phyloP scores from a whole-genome alignment of 495 filamentous ascomycete species.

The Annulohypoxylon bovei region DNA sequence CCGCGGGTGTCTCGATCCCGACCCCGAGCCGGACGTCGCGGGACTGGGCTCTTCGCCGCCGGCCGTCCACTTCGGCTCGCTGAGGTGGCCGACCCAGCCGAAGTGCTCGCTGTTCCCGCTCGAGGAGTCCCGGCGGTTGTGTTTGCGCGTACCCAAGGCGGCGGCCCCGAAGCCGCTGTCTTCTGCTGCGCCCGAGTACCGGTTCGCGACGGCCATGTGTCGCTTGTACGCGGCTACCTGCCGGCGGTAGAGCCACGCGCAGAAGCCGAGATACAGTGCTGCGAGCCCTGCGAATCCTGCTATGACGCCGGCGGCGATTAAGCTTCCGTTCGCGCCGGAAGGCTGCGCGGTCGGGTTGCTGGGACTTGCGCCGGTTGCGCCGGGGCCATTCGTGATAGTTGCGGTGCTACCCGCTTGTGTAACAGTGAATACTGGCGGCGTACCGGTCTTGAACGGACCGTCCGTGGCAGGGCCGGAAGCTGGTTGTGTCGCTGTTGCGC shows the following conservation, averaged over 20 bases:
- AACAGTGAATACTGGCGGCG: slow-evolving; percentile 69
- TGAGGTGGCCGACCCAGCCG: slow-evolving; percentile 48
- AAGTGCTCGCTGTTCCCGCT: slow-evolving; percentile 46
- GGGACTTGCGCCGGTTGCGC: slow-evolving; percentile 24
- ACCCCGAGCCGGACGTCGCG: slow-evolving; percentile 27
- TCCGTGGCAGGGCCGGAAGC: slow-evolving; percentile 67
- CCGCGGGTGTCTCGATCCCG: slow-evolving; percentile 21
- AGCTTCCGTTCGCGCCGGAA: slow-evolving; percentile 59
- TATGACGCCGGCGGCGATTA: slow-evolving; percentile 71
- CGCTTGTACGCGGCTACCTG: slow-evolving; percentile 69
- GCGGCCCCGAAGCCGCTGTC: slow-evolving; percentile 6
- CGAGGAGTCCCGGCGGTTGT: slow-evolving; percentile 36
- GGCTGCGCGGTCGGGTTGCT: slow-evolving; percentile 4
- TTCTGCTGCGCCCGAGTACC: slow-evolving; percentile 44
- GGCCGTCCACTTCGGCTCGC: slow-evolving; percentile 47
- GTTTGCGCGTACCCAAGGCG: slow-evolving; percentile 44
- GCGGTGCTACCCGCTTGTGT: slow-evolving; percentile 67
- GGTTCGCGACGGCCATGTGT: slow-evolving; percentile 67
- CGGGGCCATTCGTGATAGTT: slow-evolving; percentile 56
- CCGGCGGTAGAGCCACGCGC: slow-evolving; percentile 73
- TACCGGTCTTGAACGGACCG: slow-evolving; percentile 75
- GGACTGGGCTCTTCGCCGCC: slow-evolving; percentile 43
- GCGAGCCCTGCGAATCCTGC: slow-evolving; percentile 68
- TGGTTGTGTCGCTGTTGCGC: slow-evolving; percentile 74
- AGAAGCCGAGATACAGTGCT: slow-evolving; percentile 73